A percentile compares a stretch with the other conserved stretches of the same genome.
phyloP scores from a whole-genome alignment of 2,329 filamentous ascomycete genomes.

The Fusarium sp. region DNA sequence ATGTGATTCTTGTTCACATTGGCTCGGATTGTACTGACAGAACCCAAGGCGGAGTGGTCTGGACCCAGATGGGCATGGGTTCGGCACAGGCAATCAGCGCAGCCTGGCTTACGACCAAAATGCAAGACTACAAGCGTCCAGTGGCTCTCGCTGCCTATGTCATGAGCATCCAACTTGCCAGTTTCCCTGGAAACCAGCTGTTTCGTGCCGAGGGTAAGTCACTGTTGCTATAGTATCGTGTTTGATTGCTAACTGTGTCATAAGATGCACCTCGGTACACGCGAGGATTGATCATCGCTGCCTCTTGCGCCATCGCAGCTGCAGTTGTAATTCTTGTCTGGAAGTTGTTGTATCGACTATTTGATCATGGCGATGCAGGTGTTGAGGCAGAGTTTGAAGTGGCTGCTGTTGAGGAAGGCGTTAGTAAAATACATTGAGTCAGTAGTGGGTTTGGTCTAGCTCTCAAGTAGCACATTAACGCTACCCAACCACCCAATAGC shows the following conservation, averaged over 20 bases:
- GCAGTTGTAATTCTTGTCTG: conserved; percentile 47
- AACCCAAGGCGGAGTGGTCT: conserved; percentile 48
- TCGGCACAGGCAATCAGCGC: conserved; percentile 51
- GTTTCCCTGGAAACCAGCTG: conserved; percentile 51
- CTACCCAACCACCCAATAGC: no score
- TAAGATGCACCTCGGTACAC: conserved; percentile 49
- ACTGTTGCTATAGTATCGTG: rapidly evolving
- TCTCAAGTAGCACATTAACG: no score
- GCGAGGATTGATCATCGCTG: conserved; percentile 45
- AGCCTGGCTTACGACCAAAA: conserved; percentile 51
- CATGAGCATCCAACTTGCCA: conserved; percentile 52
- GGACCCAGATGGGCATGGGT: conserved; percentile 54
- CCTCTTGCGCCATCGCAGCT: conserved; percentile 45
- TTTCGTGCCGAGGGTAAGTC: conserved; percentile 47
- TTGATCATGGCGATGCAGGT: conserved; percentile 48
- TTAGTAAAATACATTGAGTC: background rate
- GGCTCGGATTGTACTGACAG: background rate
- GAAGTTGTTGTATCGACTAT: conserved; percentile 51
- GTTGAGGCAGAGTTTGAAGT: conserved; percentile 35
- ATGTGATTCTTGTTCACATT: background rate
- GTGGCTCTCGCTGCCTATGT: conserved; percentile 51
- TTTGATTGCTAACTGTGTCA: rapidly evolving
- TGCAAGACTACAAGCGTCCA: conserved; percentile 50
- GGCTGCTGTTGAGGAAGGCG: background rate
- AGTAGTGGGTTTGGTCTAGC: no score